phyloP scores from a whole-genome alignment of 2,329 filamentous ascomycete genomes.

The Aspergillus sp. region DNA sequence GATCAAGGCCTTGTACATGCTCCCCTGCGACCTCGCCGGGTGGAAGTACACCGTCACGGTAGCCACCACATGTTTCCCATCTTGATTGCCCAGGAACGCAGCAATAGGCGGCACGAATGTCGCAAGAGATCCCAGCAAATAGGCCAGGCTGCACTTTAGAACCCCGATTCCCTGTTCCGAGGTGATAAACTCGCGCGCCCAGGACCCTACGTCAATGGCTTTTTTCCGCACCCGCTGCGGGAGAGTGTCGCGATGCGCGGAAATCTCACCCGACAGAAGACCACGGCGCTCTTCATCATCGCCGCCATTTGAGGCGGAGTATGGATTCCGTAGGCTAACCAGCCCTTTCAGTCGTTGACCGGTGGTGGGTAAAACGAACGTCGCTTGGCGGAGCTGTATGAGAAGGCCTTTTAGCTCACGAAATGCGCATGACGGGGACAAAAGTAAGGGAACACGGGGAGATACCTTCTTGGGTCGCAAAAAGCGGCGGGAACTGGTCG shows the following conservation, averaged over 20 bases:
- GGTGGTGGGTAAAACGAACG: constrained; percentile 80
- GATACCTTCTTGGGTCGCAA: constrained; percentile 33
- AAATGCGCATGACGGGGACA: no score
- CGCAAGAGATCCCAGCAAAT: constrained; percentile 78
- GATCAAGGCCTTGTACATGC: constrained; percentile 81
- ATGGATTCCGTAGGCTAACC: constrained; percentile 67
- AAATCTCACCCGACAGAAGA: constrained; percentile 28
- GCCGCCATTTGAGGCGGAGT: constrained; percentile 30
- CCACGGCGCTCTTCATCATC: constrained; percentile 37
- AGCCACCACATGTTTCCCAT: constrained; percentile 90
- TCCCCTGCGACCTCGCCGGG: constrained; percentile 78
- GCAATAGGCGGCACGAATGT: constrained; percentile 77
- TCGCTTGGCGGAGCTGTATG: constrained; percentile 70
- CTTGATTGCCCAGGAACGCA: constrained; percentile 72
- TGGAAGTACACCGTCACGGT: constrained; percentile 96
- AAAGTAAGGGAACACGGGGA: neutral
- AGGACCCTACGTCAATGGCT: constrained; percentile 37
- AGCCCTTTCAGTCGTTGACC: constrained; percentile 79
- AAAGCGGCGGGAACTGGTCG: constrained; percentile 30
- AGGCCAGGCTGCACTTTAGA: constrained; percentile 87
- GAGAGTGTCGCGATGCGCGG: constrained; percentile 12
- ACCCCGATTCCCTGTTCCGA: constrained; percentile 76
- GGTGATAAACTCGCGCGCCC: constrained; percentile 58
- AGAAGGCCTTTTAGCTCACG: no score
- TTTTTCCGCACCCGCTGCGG: constrained; percentile 18